A percentile compares a stretch with the other conserved stretches of the same genome.
Evolutionary conservation across 192 early-diverging fungal genomes (phyloP).

Genomic region (Diversispora eburnea): DNA sequence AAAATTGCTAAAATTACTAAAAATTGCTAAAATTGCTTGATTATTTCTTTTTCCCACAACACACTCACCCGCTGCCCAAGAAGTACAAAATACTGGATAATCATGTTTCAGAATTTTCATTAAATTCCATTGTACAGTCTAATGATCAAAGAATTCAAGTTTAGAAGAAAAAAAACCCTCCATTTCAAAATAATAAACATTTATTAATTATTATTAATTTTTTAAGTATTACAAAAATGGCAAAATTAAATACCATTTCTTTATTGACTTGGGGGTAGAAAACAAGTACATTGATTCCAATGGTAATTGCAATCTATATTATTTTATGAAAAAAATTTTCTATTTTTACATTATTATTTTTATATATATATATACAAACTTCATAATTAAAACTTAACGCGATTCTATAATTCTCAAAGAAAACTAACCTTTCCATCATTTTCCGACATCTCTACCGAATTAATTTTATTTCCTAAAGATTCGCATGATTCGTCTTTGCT

Average conservation of each 20-base stretch:
- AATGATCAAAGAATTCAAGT: background rate
- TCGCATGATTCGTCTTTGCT: conserved; percentile 28
- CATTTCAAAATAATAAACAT: too few relatives aligned
- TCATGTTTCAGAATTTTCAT: conserved; percentile 23
- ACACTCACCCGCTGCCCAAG: conserved; percentile 22
- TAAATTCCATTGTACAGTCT: conserved; percentile 9
- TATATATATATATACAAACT: background rate
- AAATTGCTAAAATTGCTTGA: background rate
- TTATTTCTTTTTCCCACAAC: background rate
- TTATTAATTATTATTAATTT: background rate
- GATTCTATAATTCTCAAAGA: conserved; percentile 38
- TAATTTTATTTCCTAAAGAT: conserved; percentile 33
- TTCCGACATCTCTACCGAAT: conserved; percentile 39
- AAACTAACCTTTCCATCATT: conserved; percentile 40
- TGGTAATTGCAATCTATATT: conserved; percentile 30
- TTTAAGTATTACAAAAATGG: background rate
- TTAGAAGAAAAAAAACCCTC: too few relatives aligned
- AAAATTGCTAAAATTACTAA: background rate
- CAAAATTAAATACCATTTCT: conserved; percentile 8
- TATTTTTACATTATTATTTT: background rate
- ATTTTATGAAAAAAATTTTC: background rate
- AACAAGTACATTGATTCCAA: conserved; percentile 17
- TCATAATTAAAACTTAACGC: conserved; percentile 27
- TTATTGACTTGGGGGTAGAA: conserved; percentile 19
- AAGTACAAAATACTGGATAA: conserved; percentile 15